Evolutionary conservation across 768 basidiomycete species (phyloP), one percentile per base, ranked within the genome.

Genomic region (Calvatia gigantea): DNA sequence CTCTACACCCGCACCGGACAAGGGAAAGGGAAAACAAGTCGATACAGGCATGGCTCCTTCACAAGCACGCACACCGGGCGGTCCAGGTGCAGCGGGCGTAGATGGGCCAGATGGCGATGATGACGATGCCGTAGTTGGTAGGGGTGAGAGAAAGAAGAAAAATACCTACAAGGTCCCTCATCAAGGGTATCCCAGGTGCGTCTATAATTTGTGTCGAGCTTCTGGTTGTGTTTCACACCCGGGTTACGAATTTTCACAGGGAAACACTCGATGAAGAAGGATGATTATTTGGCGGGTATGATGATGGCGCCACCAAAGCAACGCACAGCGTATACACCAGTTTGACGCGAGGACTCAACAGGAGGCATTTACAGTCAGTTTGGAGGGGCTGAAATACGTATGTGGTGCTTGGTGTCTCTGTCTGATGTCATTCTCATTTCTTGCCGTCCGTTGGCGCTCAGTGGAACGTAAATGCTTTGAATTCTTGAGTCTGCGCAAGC

Each of bases 231-330:
- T 56, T 51, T 58, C 53, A 58, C 35, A 57, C 57, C 60, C 48
- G 56, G 48, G 21, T 31, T 48, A 47, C 55, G 41, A 44, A 19
- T 12, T 41, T n/a, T n/a, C n/a, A 17, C 60, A 86, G 86, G 89
- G 57, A 91, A 90, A 67, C 89, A 91, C 60, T 87, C 88, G 27
- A 76, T 81, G 76, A 89, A 88, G 74, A 91, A 86, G 67, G 89
- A 91, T 62, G 83, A 86, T 57, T 89, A 82, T 68, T 69, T 91
- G 47, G 76, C 75, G 35, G 82, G 72, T 1, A 82, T 82, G 60
- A 87, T 91, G 74, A 75, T 80, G 61, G 74, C 77, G 9, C 88
- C 88, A 4, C 83, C 86, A 56, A 90, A 90, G 67, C 86, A 89
- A 63, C 80, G 80, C 56, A 78, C 83, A n/a, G 53, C 70, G 73